Base-by-base conservation (phyloP, 192 early-diverging fungal genomes). In the Podila minutissima region DNA sequence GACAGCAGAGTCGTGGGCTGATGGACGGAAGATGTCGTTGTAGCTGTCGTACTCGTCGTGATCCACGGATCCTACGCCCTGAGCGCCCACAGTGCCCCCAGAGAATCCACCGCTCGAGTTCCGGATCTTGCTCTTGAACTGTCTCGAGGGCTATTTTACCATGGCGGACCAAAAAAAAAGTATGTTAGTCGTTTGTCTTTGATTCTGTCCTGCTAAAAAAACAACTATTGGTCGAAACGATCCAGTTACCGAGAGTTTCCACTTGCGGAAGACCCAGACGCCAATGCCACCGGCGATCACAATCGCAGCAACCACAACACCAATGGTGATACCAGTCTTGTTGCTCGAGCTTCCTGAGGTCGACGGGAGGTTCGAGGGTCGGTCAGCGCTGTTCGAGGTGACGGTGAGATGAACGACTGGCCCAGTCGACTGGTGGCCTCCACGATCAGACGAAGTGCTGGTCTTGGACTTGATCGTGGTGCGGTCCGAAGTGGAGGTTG, bases 191-290 rank as follows among this genome's bases (percentile, higher is more conserved):
- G 0, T 22, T 29, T 46, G 1, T 46, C 8, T 46, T 46, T 46
- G n/a, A n/a, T n/a, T n/a, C n/a, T 4, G 2, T 55, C 8, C 12
- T 55, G n/a, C 6, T 0, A 1, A 9, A 24, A n/a, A 55, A 0
- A 10, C 20, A 1, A 22, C 22, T 55, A 9, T 1, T 24, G 35
- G n/a, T 55, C n/a, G 17, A 26, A 26, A 7, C 1, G n/a, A 24
- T 55, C 12, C 9, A 57, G 64, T 62, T 83, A 83, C 78, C 32
- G 74, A 70, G 5, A 79, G 62, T 20, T 83, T 83, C 66, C 72
- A 77, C 22, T 83, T 83, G n/a, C 75, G 66, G 53, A 79, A 83
- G 67, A 83, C 58, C 70, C 72, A 83, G 49, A 83, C 72, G 31
- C 62, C 72, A n/a, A 82, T 82, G 13, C 62, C 67, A 3, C 37